These are phyloP conservation scores for Pinus taeda DNA, from an alignment of 75 land plant species.

Conservation along the genomic window DNA sequence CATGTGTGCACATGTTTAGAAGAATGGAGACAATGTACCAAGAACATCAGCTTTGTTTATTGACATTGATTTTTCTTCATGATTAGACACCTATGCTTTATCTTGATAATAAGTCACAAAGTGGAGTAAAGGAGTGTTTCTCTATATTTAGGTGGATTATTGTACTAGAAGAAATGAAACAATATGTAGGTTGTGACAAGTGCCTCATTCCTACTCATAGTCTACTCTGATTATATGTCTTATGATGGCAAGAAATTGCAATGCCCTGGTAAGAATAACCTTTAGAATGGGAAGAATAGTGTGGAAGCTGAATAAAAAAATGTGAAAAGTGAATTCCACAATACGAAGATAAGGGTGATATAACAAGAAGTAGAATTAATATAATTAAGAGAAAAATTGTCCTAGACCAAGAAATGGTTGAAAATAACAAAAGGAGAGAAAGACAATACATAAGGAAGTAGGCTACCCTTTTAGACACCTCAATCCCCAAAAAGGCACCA, in stretches of 20 bases:
- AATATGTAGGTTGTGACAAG: conserved; percentile 55
- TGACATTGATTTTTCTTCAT: conserved; percentile 46
- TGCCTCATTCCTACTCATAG: conserved; percentile 34
- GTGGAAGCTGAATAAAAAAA: neutral
- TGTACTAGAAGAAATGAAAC: conserved; percentile 36
- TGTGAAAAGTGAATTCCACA: too few relatives aligned
- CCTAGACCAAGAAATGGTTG: too few relatives aligned
- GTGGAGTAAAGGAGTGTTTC: conserved; percentile 23
- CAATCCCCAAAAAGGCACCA: too few relatives aligned
- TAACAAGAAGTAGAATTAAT: too few relatives aligned
- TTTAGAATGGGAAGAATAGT: neutral
- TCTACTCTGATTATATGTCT: conserved; percentile 32
- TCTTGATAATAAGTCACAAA: conserved; percentile 25
- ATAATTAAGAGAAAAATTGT: too few relatives aligned
- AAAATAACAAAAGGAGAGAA: too few relatives aligned
- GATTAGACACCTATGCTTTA: conserved; percentile 71
- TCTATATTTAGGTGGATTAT: conserved; percentile 47
- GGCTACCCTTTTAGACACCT: too few relatives aligned
- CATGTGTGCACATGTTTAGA: conserved; percentile 35
- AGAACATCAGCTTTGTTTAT: conserved; percentile 12
- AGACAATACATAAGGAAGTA: too few relatives aligned
- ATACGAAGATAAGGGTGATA: too few relatives aligned
- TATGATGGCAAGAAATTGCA: conserved; percentile 19
- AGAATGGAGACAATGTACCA: conserved; percentile 27
- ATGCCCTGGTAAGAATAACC: conserved; percentile 4